These are phyloP conservation scores for Eucalyptus victrix DNA, from an alignment of 345 rosid species.

Conservation along the genomic window DNA sequence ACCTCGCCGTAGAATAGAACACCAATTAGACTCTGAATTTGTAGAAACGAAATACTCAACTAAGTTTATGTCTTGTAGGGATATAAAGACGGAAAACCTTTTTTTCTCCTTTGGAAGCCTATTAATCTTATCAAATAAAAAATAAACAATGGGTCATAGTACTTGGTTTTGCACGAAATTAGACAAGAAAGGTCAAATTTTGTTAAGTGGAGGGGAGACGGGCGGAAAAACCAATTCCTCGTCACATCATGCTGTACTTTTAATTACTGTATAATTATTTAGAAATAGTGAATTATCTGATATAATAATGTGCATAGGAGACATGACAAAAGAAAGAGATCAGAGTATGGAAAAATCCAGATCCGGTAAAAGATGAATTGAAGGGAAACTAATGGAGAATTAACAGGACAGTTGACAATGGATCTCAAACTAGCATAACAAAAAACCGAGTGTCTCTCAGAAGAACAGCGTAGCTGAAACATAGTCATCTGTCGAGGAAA, in stretches of 20 bases:
- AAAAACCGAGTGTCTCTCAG: not conserved
- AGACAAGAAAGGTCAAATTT: not conserved
- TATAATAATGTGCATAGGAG: not conserved
- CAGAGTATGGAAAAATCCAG: not conserved
- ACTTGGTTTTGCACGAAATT: not conserved
- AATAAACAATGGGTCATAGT: not conserved
- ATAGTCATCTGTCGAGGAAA: not conserved
- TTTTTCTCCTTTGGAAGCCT: not conserved
- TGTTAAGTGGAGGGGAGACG: not conserved
- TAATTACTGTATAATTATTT: not conserved
- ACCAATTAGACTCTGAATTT: not conserved
- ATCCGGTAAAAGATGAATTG: not conserved
- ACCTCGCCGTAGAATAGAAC: not conserved
- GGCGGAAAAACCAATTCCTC: not conserved
- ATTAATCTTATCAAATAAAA: not conserved
- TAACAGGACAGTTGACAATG: not conserved
- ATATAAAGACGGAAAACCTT: no score
- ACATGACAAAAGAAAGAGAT: not conserved
- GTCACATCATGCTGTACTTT: not conserved
- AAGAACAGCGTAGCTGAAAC: not conserved
- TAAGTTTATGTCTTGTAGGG: not conserved
- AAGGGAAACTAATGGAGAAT: not conserved
- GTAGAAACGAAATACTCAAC: not conserved
- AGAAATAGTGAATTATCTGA: not conserved
- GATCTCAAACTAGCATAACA: not conserved